phyloP scores from a whole-genome alignment of 78 protist species.

The slime mould (Dictyostelium discoideum) region dicty_2.7 NC_007089.4:5964001-5964500 shows the following conservation, averaged over 20 bases:
- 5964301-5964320: neutral
- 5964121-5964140: neutral
- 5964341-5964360: neutral
- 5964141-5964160: neutral
- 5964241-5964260: neutral
- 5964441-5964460: neutral
- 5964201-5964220: neutral
- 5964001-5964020: neutral
- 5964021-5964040: neutral
- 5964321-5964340: neutral
- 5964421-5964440: too few species aligned
- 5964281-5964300: neutral
- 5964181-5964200: neutral
- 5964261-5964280: neutral
- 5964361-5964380: neutral
- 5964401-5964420: neutral
- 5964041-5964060: neutral
- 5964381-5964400: neutral
- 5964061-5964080: neutral
- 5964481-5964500: too few species aligned
- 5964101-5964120: neutral
- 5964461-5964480: neutral
- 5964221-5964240: neutral
- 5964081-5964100: neutral
- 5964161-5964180: neutral